A percentile compares a stretch with the other conserved stretches of the same genome.
Conservation (phyloP, 805 yeast genomes). For the Lipomyces mesembrius region DNA sequence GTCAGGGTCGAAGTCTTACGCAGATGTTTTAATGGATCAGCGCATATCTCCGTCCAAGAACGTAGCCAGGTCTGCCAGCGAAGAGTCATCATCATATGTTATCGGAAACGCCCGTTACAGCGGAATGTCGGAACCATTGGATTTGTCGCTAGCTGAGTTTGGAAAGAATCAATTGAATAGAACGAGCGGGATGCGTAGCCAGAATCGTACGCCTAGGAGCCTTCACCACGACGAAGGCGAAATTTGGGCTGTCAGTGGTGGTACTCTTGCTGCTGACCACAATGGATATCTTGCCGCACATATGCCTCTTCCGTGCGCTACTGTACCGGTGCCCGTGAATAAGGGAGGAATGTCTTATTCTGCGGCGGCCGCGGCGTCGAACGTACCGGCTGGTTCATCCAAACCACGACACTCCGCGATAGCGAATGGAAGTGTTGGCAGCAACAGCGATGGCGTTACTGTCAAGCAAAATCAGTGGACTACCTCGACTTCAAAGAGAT, state of each 20-base stretch:
- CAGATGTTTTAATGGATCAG: constrained; percentile 26
- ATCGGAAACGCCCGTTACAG: background rate
- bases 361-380: constrained; percentile 8
- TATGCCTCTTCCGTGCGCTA: background rate
- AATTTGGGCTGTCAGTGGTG: constrained; percentile 23
- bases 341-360: constrained; percentile 7
- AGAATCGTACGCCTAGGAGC: background rate
- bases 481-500: constrained; percentile 26
- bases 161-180: background rate
- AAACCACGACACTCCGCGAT: background rate
- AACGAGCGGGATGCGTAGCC: background rate
- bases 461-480: constrained; percentile 30
- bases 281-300: background rate
- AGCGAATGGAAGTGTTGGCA: background rate
- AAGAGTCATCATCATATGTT: background rate
- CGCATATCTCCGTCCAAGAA: background rate
- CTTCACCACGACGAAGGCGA: constrained; percentile 12
- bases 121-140: background rate
- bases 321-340: background rate
- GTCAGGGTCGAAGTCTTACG: constrained; percentile 22
- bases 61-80: background rate
- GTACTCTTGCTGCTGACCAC: background rate
- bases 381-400: background rate
- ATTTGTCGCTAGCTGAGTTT: background rate
- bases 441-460: background rate